Base-by-base conservation (phyloP, 2,329 filamentous ascomycete species). In the Rhinocladiella mackenziei region DNA sequence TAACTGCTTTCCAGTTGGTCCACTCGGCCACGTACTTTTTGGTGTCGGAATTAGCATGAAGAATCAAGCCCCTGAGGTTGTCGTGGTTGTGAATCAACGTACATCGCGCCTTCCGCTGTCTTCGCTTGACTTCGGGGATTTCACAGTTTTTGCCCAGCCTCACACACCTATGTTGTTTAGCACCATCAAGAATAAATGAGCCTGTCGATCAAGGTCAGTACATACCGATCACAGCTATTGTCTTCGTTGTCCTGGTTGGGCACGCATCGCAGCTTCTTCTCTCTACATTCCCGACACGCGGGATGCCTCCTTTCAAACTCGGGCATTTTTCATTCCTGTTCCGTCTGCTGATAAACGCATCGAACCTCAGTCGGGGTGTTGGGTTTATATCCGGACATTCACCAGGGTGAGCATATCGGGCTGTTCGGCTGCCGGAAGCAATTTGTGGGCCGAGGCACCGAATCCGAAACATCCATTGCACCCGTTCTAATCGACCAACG, bases 1-100 rank as follows among this genome's bases (percentile, higher is more conserved):
- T 50, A 50, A 22, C 32, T 42, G 42, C 42, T 45, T 25, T 50
- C 46, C 10, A 50, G 46, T 14, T 45, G 46, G 25, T 50, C 46
- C 1, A 50, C 46, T 14, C 46, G 42, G 8, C 46, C 46, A 22
- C 46, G 46, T 15, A 50, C 46, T 50, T 26, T 13, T 10, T 9
- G 4, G 20, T n/a, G n/a, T n/a, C n/a, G n/a, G n/a, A n/a, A n/a
- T n/a, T n/a, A n/a, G n/a, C n/a, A n/a, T n/a, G n/a, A n/a, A n/a
- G n/a, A n/a, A n/a, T n/a, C n/a, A n/a, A n/a, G n/a, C n/a, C n/a
- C n/a, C n/a, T n/a, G n/a, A n/a, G n/a, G n/a, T n/a, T n/a, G n/a
- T n/a, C n/a, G n/a, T n/a, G n/a, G n/a, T n/a, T n/a, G n/a, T n/a
- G n/a, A n/a, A n/a, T n/a, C n/a, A n/a, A n/a, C n/a, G n/a, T 32